Base-by-base conservation (phyloP, 768 basidiomycete genomes). In the Russula sp. region DNA sequence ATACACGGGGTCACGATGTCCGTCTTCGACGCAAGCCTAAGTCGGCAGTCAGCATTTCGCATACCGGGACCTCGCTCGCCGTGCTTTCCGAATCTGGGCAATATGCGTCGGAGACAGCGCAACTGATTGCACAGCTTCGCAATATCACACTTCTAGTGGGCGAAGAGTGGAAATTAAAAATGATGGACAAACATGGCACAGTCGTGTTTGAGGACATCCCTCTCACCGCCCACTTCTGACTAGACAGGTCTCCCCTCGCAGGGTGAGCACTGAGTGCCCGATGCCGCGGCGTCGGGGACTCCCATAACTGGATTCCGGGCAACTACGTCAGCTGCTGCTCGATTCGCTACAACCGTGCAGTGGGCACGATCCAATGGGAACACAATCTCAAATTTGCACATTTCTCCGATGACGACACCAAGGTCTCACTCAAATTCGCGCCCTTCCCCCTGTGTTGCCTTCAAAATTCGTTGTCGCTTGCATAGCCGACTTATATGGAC, bases 1-100 rank as follows among this genome's bases (percentile, higher is more conserved):
- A n/a, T n/a, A n/a, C 26, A 74, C 73, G 63, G 93, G 84, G 66
- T 87, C 83, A 10, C 79, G 78, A 50, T 87, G 82, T 70, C 92
- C 84, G 72, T 86, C 81, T 65, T 82, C 81, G 71, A 87, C 30
- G 83, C 82, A 67, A 87, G 79, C 26, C 40, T 20, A 73, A 87
- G 80, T 76, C 57, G 5, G 42, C 57, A 87, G 80, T 76, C 57
- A 8, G 42, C 57, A 32, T 57, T 53, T 54, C 55, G 63, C 30
- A 52, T 30, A 40, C 59, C 58, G 38, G 61, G 51, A 34, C 34
- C 58, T 87, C 85, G 64, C 79, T 73, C 75, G 85, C 87, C n/a
- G 83, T 49, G 38, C 13, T 18, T 36, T 13, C 38, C 38, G 38
- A 40, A 18, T 40, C 57, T 20, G 53, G 53, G 18, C 53, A 60